Conservation (phyloP, 2,329 filamentous ascomycete species). For the Ophiostoma sp. region DNA sequence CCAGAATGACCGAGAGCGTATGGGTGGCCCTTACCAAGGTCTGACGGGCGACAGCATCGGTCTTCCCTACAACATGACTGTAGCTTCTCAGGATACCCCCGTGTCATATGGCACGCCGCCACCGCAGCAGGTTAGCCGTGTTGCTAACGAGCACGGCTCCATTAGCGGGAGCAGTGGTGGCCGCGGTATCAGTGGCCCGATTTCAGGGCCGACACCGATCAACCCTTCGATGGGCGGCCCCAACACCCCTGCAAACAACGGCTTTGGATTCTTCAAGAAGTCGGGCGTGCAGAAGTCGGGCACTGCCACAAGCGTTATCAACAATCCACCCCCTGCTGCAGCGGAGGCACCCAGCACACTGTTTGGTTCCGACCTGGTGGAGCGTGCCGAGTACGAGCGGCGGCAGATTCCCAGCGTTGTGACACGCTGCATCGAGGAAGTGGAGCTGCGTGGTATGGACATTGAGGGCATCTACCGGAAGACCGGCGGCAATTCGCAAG, state of each 20-base stretch:
- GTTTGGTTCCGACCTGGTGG: conserved; percentile 83
- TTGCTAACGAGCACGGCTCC: conserved; percentile 8
- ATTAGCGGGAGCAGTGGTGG: background rate
- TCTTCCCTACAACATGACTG: conserved; percentile 65
- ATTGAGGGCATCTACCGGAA: conserved; percentile 97
- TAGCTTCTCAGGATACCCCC: conserved; percentile 49
- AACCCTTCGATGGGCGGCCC: background rate
- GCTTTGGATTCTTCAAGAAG: conserved; percentile 67
- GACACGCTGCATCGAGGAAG: conserved; percentile 90
- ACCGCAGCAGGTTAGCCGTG: conserved; percentile 29
- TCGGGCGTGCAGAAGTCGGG: conserved; percentile 48
- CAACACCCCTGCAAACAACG: conserved; percentile 35
- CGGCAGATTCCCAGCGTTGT: conserved; percentile 86
- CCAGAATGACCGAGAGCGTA: conserved; percentile 51
- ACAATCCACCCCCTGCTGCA: conserved; percentile 29
- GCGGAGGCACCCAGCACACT: conserved; percentile 56
- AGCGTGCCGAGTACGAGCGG: conserved; percentile 81
- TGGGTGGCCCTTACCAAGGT: conserved; percentile 46
- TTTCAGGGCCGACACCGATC: background rate
- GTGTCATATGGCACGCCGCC: conserved; percentile 32
- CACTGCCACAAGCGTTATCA: conserved; percentile 40
- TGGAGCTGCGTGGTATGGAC: conserved; percentile 93
- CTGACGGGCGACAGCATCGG: conserved; percentile 60
- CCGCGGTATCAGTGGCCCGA: conserved; percentile 19
- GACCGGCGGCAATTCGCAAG: conserved; percentile 85